phyloP scores from a whole-genome alignment of 2,329 filamentous ascomycete species.

The Fusarium citri region DNA sequence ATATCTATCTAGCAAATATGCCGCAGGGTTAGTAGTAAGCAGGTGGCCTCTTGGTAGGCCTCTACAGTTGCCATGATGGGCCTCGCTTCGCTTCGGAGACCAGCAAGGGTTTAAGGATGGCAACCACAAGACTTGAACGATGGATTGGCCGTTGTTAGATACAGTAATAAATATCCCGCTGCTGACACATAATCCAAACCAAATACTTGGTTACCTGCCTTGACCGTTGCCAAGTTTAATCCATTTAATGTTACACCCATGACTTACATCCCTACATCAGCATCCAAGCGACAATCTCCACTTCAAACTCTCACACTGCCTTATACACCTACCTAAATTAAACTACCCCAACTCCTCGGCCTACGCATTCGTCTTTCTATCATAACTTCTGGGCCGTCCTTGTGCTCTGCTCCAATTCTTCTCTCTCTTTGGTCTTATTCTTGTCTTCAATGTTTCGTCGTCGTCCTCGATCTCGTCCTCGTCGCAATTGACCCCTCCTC shows the following conservation, averaged over 20 bases:
- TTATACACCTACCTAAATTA: constrained; percentile 6
- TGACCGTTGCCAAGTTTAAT: constrained; percentile 1
- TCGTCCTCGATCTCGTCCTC: constrained; percentile 22
- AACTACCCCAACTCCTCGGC: constrained; percentile 23
- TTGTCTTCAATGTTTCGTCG: constrained; percentile 34
- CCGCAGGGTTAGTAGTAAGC: not conserved
- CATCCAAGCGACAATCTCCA: constrained; percentile 22
- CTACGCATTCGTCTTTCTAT: constrained; percentile 18
- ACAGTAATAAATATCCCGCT: not conserved
- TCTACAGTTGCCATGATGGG: constrained; percentile 7
- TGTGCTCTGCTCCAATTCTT: constrained; percentile 10
- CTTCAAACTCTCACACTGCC: constrained; percentile 24
- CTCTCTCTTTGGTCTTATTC: constrained; percentile 8
- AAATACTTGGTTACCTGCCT: constrained; percentile 1
- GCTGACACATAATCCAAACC: not conserved
- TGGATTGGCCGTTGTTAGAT: not conserved
- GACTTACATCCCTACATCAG: not conserved
- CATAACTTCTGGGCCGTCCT: constrained; percentile 13
- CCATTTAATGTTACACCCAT: constrained; percentile 4
- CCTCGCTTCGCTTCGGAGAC: constrained; percentile 13
- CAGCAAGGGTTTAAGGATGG: constrained; percentile 11
- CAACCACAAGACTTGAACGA: not conserved
- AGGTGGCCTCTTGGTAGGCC: constrained; percentile 1
- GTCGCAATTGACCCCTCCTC: constrained; percentile 41
- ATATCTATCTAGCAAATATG: not conserved